These are phyloP conservation scores for Colletotrichum sp. DNA, from an alignment of 2,329 filamentous ascomycete species.

Conservation along the genomic window DNA sequence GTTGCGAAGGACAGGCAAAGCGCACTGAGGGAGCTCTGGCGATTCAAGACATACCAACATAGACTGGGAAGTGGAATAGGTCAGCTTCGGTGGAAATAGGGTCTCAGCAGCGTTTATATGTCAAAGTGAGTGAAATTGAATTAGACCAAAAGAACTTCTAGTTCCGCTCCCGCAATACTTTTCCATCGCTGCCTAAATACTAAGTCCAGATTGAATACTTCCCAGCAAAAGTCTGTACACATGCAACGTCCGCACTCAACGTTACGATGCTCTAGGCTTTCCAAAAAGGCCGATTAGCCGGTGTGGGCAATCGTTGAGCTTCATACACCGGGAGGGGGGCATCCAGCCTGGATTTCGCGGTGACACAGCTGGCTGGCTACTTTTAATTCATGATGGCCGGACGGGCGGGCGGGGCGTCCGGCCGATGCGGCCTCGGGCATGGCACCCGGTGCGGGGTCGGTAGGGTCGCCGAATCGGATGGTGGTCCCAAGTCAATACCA, in stretches of 20 bases:
- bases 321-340: no score
- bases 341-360: background rate
- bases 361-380: background rate
- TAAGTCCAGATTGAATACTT: background rate
- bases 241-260: background rate
- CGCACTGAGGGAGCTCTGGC: background rate
- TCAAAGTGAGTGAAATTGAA: background rate
- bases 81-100: no score
- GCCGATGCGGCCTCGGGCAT: background rate
- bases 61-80: rapidly evolving
- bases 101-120: rapidly evolving
- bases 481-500: background rate
- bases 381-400: background rate
- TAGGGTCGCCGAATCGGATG: background rate
- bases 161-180: background rate
- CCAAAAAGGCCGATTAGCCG: background rate
- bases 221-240: background rate
- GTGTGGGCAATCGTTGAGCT: background rate
- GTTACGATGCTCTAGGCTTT: no score
- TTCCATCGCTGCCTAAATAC: rapidly evolving
- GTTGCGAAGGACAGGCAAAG: background rate
- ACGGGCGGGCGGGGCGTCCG: background rate
- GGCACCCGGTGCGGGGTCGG: background rate
- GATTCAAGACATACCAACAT: background rate
- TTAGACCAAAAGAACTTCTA: background rate